Percentiles rank a stretch among this genome's conserved stretches.
phyloP scores from a whole-genome alignment of 2,329 filamentous ascomycete species.

The Aspergillus proliferans region DNA sequence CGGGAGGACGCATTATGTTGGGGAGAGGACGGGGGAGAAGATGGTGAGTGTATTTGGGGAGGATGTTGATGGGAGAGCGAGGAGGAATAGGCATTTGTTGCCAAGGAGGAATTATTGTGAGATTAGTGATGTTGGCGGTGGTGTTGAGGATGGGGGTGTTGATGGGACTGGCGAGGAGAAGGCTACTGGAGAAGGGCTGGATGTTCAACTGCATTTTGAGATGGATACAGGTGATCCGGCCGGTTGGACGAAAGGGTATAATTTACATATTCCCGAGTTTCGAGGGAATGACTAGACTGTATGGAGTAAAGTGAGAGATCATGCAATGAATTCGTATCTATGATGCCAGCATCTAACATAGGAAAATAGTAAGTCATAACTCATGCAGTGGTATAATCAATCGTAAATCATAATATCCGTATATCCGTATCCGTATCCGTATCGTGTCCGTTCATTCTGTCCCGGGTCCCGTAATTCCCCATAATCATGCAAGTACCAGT shows the following conservation, averaged over 20 bases:
- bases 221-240: not conserved
- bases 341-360: not conserved
- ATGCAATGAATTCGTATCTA: not conserved
- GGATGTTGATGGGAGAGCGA: not conserved
- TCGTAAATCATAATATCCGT: not conserved
- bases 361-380: not conserved
- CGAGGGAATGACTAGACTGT: not conserved
- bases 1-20: too few species aligned
- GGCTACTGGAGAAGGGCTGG: not conserved
- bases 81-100: not conserved
- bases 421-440: too few species aligned
- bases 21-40: too few species aligned
- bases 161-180: not conserved
- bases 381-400: not conserved
- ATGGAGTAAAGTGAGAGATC: not conserved
- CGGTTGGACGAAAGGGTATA: not conserved
- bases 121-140: not conserved
- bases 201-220: not conserved
- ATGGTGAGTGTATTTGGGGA: not conserved
- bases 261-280: not conserved
- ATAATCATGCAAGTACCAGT: not conserved
- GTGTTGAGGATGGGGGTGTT: not conserved
- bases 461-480: too few species aligned
- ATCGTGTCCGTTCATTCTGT: too few species aligned
- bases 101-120: not conserved